Evolutionary conservation across 2,329 filamentous ascomycete species (phyloP).

Genomic region (Penicillium sp.): DNA sequence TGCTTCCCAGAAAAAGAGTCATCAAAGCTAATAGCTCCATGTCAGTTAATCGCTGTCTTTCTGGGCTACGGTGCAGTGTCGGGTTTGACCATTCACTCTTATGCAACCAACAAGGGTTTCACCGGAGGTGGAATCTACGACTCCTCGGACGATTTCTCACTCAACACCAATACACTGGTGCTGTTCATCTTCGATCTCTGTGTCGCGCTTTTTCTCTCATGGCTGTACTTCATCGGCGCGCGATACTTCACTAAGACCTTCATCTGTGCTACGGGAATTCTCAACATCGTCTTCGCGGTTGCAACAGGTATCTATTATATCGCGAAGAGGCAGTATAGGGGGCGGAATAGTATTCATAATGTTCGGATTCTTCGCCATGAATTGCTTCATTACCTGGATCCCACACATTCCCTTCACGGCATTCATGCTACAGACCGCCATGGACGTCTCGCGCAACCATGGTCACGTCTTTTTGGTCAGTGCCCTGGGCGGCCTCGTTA

Average conservation of each 20-base stretch:
- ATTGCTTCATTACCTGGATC: conserved; percentile 87
- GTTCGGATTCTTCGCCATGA: conserved; percentile 71
- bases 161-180: conserved; percentile 80
- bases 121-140: conserved; percentile 72
- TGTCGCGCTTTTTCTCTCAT: conserved; percentile 70
- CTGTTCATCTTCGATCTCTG: conserved; percentile 75
- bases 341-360: conserved; percentile 84
- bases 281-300: conserved; percentile 80
- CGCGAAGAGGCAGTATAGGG: conserved; percentile 66
- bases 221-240: conserved; percentile 69
- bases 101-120: conserved; percentile 58
- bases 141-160: conserved; percentile 59
- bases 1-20: background rate
- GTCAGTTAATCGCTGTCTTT: conserved; percentile 64
- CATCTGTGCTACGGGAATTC: conserved; percentile 86
- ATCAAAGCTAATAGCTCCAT: background rate
- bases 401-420: conserved; percentile 85
- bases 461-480: conserved; percentile 86
- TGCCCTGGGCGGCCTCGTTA: conserved; percentile 72
- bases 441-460: conserved; percentile 76
- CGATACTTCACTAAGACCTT: conserved; percentile 80
- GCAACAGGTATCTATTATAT: conserved; percentile 85
- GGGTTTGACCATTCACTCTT: conserved; percentile 69
- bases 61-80: conserved; percentile 72
- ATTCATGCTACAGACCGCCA: conserved; percentile 79